Evolutionary conservation across 495 filamentous ascomycete genomes (phyloP).

Genomic region (Antarctomyces pellizariae): DNA sequence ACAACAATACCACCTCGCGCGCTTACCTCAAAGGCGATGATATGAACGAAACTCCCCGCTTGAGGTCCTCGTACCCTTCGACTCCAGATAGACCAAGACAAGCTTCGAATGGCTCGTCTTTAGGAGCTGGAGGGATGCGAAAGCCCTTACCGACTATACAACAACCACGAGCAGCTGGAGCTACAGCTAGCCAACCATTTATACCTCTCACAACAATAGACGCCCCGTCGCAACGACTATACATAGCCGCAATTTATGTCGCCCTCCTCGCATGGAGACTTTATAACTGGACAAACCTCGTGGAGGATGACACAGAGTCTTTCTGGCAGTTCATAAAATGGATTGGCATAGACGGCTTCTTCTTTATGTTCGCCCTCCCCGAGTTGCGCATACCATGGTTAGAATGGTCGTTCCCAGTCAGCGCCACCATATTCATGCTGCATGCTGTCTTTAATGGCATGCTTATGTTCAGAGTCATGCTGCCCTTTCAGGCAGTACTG

Average conservation of each 20-base stretch:
- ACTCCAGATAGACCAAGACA: slow-evolving; percentile 37
- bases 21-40: no score
- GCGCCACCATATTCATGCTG: slow-evolving; percentile 34
- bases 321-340: slow-evolving; percentile 86
- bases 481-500: slow-evolving; percentile 44
- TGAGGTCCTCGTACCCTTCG: slow-evolving; percentile 46
- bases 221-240: slow-evolving; percentile 70
- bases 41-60: slow-evolving; percentile 53
- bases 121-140: no score
- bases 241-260: slow-evolving; percentile 53
- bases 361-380: slow-evolving; percentile 68
- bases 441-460: slow-evolving; percentile 55
- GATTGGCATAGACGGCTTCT: slow-evolving; percentile 58
- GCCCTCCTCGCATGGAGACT: slow-evolving; percentile 53
- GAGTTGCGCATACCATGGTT: slow-evolving; percentile 83
- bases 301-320: slow-evolving; percentile 55
- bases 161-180: slow-evolving; percentile 4
- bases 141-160: slow-evolving; percentile 10
- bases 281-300: slow-evolving; percentile 55
- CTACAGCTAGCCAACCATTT: slow-evolving; percentile 25
- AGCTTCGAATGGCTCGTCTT: no score
- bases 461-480: slow-evolving; percentile 74
- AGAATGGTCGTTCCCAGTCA: slow-evolving; percentile 57
- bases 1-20: not conserved
- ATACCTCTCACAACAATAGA: slow-evolving; percentile 58